Conservation (phyloP, 2,329 filamentous ascomycete species). For the Dissoconium aciculare region DNA sequence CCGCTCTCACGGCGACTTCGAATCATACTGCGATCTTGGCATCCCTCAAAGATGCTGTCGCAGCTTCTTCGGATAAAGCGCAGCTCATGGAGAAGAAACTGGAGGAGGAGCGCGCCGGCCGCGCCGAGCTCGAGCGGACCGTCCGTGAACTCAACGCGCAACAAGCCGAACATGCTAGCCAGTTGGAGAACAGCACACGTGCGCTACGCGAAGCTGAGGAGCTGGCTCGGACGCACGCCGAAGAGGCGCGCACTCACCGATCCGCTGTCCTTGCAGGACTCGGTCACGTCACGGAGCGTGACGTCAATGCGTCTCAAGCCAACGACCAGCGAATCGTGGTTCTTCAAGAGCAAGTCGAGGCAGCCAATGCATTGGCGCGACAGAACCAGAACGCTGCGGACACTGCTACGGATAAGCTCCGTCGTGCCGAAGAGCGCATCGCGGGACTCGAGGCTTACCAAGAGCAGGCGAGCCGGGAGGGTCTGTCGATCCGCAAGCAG, state of each 20-base stretch:
- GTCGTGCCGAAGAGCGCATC: slow-evolving; percentile 88
- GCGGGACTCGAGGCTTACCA: slow-evolving; percentile 93
- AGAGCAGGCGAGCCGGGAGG: slow-evolving; percentile 89
- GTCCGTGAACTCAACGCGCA: slow-evolving; percentile 63
- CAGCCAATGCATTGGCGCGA: slow-evolving; percentile 65
- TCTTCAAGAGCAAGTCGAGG: slow-evolving; percentile 64
- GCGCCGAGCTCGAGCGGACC: slow-evolving; percentile 63
- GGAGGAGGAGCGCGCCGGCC: slow-evolving; percentile 62
- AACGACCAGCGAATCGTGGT: slow-evolving; percentile 54
- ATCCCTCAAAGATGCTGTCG: slow-evolving; percentile 61
- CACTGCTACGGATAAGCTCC: slow-evolving; percentile 69
- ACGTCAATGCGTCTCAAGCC: slow-evolving; percentile 33
- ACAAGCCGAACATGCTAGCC: slow-evolving; percentile 63
- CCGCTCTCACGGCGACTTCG: slow-evolving; percentile 49
- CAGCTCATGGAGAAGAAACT: slow-evolving; percentile 64
- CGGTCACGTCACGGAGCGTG: slow-evolving; percentile 51
- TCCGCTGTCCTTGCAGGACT: slow-evolving; percentile 70
- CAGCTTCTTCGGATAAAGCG: slow-evolving; percentile 64
- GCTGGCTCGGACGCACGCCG: slow-evolving; percentile 69
- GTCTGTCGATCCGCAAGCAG: slow-evolving; percentile 75
- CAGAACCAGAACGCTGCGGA: slow-evolving; percentile 86
- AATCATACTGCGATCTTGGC: slow-evolving; percentile 58
- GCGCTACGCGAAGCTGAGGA: slow-evolving; percentile 76
- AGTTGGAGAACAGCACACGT: slow-evolving; percentile 59
- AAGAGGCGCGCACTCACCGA: slow-evolving; percentile 74